Base-by-base conservation (phyloP, 768 basidiomycete genomes). In the Leccinum subtestaceum region DNA sequence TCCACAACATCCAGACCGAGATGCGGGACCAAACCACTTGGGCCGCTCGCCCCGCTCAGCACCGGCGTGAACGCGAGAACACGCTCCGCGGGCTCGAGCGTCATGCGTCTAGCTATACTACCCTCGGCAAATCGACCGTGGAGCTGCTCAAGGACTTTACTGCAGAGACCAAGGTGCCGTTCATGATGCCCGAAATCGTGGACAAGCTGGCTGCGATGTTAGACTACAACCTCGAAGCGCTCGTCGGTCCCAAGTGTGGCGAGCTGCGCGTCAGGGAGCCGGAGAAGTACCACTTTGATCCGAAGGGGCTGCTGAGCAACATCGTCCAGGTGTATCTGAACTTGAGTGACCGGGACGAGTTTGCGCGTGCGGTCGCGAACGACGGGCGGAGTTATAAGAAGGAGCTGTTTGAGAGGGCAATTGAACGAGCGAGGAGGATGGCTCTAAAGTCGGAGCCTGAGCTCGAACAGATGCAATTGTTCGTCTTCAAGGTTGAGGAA, bases 131-230 rank as follows among this genome's bases (percentile, higher is more conserved):
- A 62, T 91, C 90, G 19, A 95, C 93, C 3, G 89, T 99, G n/a
- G 87, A 88, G 52, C 80, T 98, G 17, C 82, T 99, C 65, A 93
- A 92, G 70, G 81, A 91, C 55, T 95, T 98, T 76, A 96, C 96
- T 1, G 90, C 88, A 0, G 91, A 96, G 71, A 91, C 93, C 0
- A 93, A 90, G 70, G 83, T 79, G 27, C 95, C 97, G 0, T 99
- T 98, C 75, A 90, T 97, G 84, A 89, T 93, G 74, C 89, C 91
- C 8, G 97, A 99, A 75, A 98, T 99, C 50, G 92, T 98, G 53
- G 89, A 95, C 71, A 85, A 91, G 36, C 81, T 99, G 15, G 97
- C 97, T 3, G 95, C 95, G 1, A 98, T 97, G 91, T 75, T 99
- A 67, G 92, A 97, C 70, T 94, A 95, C 76, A 98, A 98, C 68